Evolutionary conservation across 176 grass and related monocot genomes (phyloP), one percentile per base, ranked within the genome.

Genomic region (Rhynchospora tenuis): DNA sequence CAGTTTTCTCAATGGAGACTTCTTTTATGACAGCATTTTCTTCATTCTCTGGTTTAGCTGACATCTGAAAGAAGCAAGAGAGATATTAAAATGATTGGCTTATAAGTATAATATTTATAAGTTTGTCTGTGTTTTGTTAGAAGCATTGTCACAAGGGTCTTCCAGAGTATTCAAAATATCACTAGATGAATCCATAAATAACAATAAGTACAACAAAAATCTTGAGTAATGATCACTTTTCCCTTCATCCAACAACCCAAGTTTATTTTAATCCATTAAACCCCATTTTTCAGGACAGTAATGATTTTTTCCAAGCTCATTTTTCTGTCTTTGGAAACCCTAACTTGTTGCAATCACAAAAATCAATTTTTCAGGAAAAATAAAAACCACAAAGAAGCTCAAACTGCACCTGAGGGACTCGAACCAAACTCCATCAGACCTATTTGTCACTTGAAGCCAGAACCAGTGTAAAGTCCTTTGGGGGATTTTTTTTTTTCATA

Each of bases 61-160:
- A 65, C 60, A 82, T 51, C 80, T 82, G 80, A 65, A 82, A 82
- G 14, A 82, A 51, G 0, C 54, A 5, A 54, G 48, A 74, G 28
- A 67, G 47, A 28, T 5, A 0, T 75, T 28, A 52, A 54, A 27
- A 52, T 50, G 46, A 3, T 24, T 14, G 26, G 50, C 70, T 50
- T 5, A 73, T 14, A 42, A 12, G 50, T 51, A 24, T 73, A 9
- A 24, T 12, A 75, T 28, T 52, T 52, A 75, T 16, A 27, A 52
- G 72, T 9, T 42, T 67, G 31, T 27, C 5, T 10, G 19, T 52
- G 13, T 28, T 66, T 66, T 15, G 10, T 66, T 27, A 66, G 27
- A 44, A 33, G 66, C n/a, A 63, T 19, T 20, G 33, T 45, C 44
- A 17, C 16, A 70, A 20, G 66, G 29, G 20, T 9, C 9, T 45